phyloP scores from a whole-genome alignment of 805 yeast genomes.

The Nadsonia fulvescens region DNA sequence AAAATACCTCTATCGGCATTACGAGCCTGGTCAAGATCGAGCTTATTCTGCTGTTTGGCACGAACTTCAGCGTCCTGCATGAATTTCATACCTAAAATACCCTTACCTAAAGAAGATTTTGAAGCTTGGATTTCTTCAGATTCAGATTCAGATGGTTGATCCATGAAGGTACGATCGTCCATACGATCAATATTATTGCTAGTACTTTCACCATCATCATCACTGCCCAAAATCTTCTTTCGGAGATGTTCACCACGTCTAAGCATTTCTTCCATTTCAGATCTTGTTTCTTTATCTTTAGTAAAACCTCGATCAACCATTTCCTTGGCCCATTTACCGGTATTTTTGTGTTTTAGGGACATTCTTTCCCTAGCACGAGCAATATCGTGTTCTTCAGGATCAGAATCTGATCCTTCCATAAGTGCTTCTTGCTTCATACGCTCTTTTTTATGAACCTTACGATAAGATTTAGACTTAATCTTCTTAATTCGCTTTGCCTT shows the following conservation, averaged over 20 bases:
- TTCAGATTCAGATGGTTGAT: constrained; percentile 9
- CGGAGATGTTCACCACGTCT: constrained; percentile 68
- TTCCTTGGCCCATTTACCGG: constrained; percentile 76
- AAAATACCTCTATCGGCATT: constrained; percentile 22
- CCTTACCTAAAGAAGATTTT: constrained; percentile 49
- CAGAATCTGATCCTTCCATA: constrained; percentile 37
- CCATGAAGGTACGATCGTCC: constrained; percentile 14
- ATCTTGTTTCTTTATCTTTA: constrained; percentile 68
- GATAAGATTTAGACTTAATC: constrained; percentile 82
- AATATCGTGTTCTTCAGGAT: constrained; percentile 45
- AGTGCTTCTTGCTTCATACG: constrained; percentile 48
- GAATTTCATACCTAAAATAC: constrained; percentile 85
- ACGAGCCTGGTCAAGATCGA: constrained; percentile 30
- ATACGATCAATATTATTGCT: constrained; percentile 26
- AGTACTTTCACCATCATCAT: constrained; percentile 25
- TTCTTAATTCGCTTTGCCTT: constrained; percentile 83
- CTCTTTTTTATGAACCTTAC: constrained; percentile 74
- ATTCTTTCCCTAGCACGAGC: constrained; percentile 83
- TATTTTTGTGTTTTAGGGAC: constrained; percentile 77
- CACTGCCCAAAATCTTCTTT: constrained; percentile 50
- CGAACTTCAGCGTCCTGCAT: constrained; percentile 80
- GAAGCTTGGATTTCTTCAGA: no score
- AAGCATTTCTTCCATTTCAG: constrained; percentile 87
- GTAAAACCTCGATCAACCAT: constrained; percentile 82
- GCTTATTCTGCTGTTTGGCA: constrained; percentile 32